Evolutionary conservation across 257 asterid species (phyloP), one percentile per base, ranked within the genome.

Genomic region (Apocynum venetum): DNA sequence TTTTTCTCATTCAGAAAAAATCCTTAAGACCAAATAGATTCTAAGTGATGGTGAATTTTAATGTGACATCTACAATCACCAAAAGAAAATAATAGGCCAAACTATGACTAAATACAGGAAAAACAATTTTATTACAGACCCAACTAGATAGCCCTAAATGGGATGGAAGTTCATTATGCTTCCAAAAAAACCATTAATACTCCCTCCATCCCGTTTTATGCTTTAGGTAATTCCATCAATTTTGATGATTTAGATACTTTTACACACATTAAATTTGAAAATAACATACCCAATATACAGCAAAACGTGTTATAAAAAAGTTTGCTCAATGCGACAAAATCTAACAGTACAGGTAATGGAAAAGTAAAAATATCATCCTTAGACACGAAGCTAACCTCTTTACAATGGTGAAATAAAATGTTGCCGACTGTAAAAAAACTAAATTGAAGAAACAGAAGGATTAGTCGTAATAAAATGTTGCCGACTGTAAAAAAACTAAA

Each of bases 401-500:
- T 35, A 47, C 46, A 25, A 38, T 25, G 59, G 12, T 71, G 49
- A 43, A 51, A 61, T 15, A 31, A 41, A 12, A 49, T 2, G 35
- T 1, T n/a, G n/a, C n/a, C n/a, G n/a, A n/a, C n/a, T n/a, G n/a
- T n/a, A n/a, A n/a, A n/a, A n/a, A n/a, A n/a, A n/a, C n/a, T n/a
- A n/a, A n/a, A n/a, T n/a, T n/a, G n/a, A n/a, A n/a, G n/a, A n/a
- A n/a, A n/a, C n/a, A n/a, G n/a, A n/a, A n/a, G n/a, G n/a, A n/a
- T n/a, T n/a, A n/a, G n/a, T n/a, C n/a, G n/a, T n/a, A n/a, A n/a
- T n/a, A n/a, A n/a, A n/a, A n/a, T n/a, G n/a, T n/a, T 15, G 14
- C 72, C 49, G 74, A 55, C 41, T 49, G 43, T 11, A 78, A 56
- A 25, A 25, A 25, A 43, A 41, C 83, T 86, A 88, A 64, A 82